Percentiles rank a stretch among this genome's conserved stretches.
phyloP scores from a whole-genome alignment of 306 rosid species.

The Heteromeles arbutifolia region DNA sequence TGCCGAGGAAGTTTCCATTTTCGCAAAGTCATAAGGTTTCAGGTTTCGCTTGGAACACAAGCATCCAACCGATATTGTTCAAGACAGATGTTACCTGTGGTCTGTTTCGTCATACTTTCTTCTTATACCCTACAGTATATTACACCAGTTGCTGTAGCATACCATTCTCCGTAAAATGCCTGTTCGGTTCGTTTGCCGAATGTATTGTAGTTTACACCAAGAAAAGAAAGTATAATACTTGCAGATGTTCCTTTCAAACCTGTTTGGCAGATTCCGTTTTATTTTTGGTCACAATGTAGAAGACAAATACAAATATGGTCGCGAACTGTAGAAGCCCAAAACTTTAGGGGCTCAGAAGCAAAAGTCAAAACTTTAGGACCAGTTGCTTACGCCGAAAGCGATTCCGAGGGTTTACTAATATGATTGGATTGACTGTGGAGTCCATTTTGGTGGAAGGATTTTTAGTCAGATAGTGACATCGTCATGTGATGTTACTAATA shows the following conservation, averaged over 20 bases:
- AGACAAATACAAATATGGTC: neutral
- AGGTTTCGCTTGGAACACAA: conserved; percentile 8
- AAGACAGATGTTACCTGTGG: neutral
- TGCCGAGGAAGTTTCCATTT: conserved; percentile 82
- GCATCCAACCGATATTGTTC: neutral
- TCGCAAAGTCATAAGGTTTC: conserved; percentile 65
- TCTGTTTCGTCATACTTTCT: neutral
- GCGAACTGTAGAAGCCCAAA: neutral
- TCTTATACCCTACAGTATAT: neutral
- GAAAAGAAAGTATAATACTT: neutral
- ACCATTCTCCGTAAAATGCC: neutral
- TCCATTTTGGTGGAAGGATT: neutral
- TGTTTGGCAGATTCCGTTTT: neutral
- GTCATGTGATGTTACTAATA: no score
- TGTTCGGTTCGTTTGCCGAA: neutral
- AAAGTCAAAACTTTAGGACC: neutral
- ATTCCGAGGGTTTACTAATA: neutral
- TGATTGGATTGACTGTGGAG: neutral
- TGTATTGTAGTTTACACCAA: neutral
- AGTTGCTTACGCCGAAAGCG: conserved; percentile 6
- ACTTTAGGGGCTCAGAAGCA: neutral
- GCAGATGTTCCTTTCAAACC: neutral
- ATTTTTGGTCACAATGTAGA: neutral
- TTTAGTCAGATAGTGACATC: accelerated
- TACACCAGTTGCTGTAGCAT: neutral